A percentile compares a stretch with the other conserved stretches of the same genome.
Conservation (phyloP, 768 basidiomycete species). For the Lactifluus pinguis region DNA sequence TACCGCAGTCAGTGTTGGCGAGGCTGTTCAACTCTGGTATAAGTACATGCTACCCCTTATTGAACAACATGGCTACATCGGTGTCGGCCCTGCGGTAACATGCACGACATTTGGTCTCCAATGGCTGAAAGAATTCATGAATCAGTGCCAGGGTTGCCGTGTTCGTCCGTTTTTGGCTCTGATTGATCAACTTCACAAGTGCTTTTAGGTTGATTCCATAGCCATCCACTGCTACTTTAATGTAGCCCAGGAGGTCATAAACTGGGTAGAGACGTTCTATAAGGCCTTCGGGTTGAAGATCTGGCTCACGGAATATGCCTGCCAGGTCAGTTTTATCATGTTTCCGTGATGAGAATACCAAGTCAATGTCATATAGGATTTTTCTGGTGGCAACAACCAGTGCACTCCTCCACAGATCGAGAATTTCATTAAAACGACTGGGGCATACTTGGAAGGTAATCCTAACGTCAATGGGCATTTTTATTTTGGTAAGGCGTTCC, state of each 20-base stretch:
- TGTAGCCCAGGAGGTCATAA: constrained; percentile 41
- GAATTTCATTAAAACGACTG: constrained; percentile 28
- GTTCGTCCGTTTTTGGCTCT: constrained; percentile 27
- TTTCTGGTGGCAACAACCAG: constrained; percentile 35
- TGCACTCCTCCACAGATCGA: constrained; percentile 19
- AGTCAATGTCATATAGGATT: constrained; percentile 36
- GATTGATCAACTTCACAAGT: background rate
- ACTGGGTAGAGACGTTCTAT: constrained; percentile 1
- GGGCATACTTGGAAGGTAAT: constrained; percentile 36
- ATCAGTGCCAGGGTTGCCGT: constrained; percentile 40
- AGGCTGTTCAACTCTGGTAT: constrained; percentile 50
- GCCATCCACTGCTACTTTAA: constrained; percentile 68
- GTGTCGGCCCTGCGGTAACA: constrained; percentile 49
- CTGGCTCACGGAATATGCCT: constrained; percentile 67
- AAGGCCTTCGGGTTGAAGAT: constrained; percentile 33
- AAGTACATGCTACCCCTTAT: constrained; percentile 50
- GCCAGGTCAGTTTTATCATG: constrained; percentile 32
- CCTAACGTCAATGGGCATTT: constrained; percentile 36
- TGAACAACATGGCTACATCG: constrained; percentile 40
- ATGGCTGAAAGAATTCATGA: constrained; percentile 60
- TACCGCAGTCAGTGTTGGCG: constrained; percentile 48
- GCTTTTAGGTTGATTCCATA: constrained; percentile 42
- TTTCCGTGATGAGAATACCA: background rate
- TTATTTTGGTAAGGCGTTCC: constrained; percentile 49
- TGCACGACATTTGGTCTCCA: constrained; percentile 46